Percentiles rank a stretch among this genome's conserved stretches.
phyloP scores from a whole-genome alignment of 768 basidiomycete genomes.

The Suillus hirtellus region DNA sequence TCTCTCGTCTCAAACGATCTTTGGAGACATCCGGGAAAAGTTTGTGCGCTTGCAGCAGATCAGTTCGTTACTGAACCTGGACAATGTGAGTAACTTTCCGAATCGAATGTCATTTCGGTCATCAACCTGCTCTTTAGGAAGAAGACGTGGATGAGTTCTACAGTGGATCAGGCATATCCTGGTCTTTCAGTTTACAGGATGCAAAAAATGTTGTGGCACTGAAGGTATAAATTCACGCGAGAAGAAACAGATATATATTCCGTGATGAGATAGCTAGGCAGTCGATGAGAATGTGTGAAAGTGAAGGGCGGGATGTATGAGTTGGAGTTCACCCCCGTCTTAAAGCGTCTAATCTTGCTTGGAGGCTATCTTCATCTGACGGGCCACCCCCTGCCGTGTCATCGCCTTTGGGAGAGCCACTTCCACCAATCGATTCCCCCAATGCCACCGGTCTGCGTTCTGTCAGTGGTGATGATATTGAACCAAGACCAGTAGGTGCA shows the following conservation, averaged over 20 bases:
- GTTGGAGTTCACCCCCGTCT: slow-evolving; percentile 54
- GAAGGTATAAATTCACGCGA: slow-evolving; percentile 34
- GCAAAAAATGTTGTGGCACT: slow-evolving; percentile 69
- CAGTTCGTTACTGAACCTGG: slow-evolving; percentile 87
- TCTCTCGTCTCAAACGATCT: slow-evolving; percentile 84
- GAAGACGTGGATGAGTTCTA: slow-evolving; percentile 96
- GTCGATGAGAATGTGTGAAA: slow-evolving; percentile 3
- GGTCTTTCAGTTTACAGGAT: slow-evolving; percentile 79
- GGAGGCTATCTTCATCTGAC: slow-evolving; percentile 89
- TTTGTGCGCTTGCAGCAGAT: slow-evolving; percentile 92
- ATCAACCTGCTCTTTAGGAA: slow-evolving; percentile 51
- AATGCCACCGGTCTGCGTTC: slow-evolving; percentile 83
- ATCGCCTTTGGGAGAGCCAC: slow-evolving; percentile 38
- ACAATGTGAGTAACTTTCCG: slow-evolving; percentile 48
- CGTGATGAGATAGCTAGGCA: slow-evolving; percentile 13
- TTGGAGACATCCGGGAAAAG: slow-evolving; percentile 90
- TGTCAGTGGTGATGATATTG: slow-evolving; percentile 57
- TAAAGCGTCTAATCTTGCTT: slow-evolving; percentile 90
- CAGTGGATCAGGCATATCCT: slow-evolving; percentile 87
- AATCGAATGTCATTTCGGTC: background rate
- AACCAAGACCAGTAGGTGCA: slow-evolving; percentile 72
- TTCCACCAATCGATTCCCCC: slow-evolving; percentile 52
- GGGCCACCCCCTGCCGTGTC: slow-evolving; percentile 30
- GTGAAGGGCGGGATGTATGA: background rate
- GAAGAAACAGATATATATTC: slow-evolving; percentile 12